Evolutionary conservation across 2,329 filamentous ascomycete species (phyloP), one percentile per base, ranked within the genome.

Genomic region (Phaeomoniella chlamydospora): DNA sequence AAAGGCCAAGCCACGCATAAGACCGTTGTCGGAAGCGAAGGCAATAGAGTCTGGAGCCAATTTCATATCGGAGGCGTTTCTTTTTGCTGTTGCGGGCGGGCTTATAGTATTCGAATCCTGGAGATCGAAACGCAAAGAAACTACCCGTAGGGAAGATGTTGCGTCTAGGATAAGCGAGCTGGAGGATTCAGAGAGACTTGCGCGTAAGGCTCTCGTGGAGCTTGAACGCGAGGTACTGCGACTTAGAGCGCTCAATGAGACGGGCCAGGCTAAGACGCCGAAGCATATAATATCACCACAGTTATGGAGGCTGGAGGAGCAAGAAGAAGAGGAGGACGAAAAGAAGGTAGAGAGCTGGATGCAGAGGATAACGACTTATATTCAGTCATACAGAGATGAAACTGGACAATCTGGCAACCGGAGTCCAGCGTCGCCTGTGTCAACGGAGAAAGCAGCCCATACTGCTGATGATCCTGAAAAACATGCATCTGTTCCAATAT

Each of bases 11-110:
- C 70, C 70, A 4, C 66, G 67, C 19, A 79, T 80, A 38, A 61
- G 75, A 31, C 76, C 76, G 5, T 58, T 81, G 9, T 72, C 72
- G 2, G 77, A 81, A 50, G 65, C 70, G 10, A 77, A 79, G 46
- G 76, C 76, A 0, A 80, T 81, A 37, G 76, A 81, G 49, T 68
- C 70, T 26, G 77, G 76, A 3, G 77, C 76, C 3, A 80, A 76
- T 42, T 80, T 81, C 47, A 76, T 77, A 34, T 73, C 72, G 18
- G 76, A 81, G 48, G 57, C 70, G 0, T 81, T 81, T 49, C 63
- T 81, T 29, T 80, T 80, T 45, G 46, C 65, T 3, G 77, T 80
- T 10, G 77, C 72, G 1, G 74, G 72, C 4, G 60, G 68, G 0
- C 54, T 80, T 40, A 73, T 81, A 31, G 52, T 80, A 0, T 72